Base-by-base conservation (phyloP, 352 stramenopile genomes). In the Stramenopiles sp. region DNA sequence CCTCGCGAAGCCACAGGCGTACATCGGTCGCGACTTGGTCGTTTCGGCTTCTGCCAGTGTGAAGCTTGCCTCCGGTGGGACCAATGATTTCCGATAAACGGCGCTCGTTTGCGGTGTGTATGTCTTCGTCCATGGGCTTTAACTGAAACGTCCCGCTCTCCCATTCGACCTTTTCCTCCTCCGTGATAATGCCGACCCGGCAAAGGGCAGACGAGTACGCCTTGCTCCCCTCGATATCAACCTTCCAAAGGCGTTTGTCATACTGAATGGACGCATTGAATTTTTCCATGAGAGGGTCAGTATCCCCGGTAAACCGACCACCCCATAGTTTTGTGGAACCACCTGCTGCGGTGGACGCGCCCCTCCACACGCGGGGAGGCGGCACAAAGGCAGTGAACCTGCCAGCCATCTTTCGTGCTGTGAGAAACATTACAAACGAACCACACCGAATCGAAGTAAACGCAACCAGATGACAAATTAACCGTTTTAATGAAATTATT, bases 51-150 rank as follows among this genome's bases (percentile, higher is more conserved):
- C 90, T 85, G 2, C 89, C 89, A 0, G 94, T 99, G 84, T 99
- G 95, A 43, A 99, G 81, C 80, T 98, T 98, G 77, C 94, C 94
- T 53, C 92, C 95, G 35, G 95, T 86, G n/a, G 85, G 82, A 63
- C 94, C 94, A 73, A 98, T 89, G 69, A 98, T 83, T 84, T 99
- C 95, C 0, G 93, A 98, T 6, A 99, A 85, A 2, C 95, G 89
- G 73, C 95, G 90, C 81, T 99, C 95, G 80, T 99, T 98, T 53
- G 94, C 94, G 53, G 94, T 99, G 83, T 99, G 95, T 79, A 99
- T 98, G 83, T 99, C 95, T 82, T 99, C 95, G 81, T 99, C 95
- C 49, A 91, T 90, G 3, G 90, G 80, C 77, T 97, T 93, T 12
- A 92, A 78, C 75, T 89, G 81, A 77, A 89, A 89, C 31, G 74